Percentiles rank a stretch among this genome's conserved stretches.
Conservation (phyloP, 305 asterid species). For the Striga hermonthica region DNA sequence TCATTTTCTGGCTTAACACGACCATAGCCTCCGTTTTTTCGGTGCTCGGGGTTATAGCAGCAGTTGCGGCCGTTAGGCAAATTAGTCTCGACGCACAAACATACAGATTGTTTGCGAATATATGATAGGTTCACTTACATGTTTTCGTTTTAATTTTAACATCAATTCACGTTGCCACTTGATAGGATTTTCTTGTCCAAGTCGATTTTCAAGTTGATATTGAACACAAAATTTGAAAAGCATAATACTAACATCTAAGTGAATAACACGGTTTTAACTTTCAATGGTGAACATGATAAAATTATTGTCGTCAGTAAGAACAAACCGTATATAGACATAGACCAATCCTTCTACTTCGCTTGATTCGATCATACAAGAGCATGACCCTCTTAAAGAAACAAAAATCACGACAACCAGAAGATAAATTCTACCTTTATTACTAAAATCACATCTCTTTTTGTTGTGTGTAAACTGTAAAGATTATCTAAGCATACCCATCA, state of each 20-base stretch:
- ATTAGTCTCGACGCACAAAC: slow-evolving; percentile 78
- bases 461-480: neutral
- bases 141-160: neutral
- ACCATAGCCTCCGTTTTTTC: slow-evolving; percentile 60
- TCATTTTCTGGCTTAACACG: slow-evolving; percentile 53
- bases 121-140: slow-evolving; percentile 32
- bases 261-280: no score
- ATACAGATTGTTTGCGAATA: slow-evolving; percentile 67
- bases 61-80: slow-evolving; percentile 90
- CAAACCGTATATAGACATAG: no score
- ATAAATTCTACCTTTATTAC: neutral
- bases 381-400: neutral
- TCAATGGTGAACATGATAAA: no score
- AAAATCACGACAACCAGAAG: neutral
- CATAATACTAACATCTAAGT: no score
- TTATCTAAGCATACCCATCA: no score
- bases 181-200: no score
- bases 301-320: no score
- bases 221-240: no score
- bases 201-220: no score
- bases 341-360: neutral
- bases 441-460: neutral
- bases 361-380: neutral
- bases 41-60: slow-evolving; percentile 52
- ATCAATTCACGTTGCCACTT: no score